A percentile compares a stretch with the other conserved stretches of the same genome.
Conservation (phyloP, 177 flowering plant genomes). For the Viscum album region DNA sequence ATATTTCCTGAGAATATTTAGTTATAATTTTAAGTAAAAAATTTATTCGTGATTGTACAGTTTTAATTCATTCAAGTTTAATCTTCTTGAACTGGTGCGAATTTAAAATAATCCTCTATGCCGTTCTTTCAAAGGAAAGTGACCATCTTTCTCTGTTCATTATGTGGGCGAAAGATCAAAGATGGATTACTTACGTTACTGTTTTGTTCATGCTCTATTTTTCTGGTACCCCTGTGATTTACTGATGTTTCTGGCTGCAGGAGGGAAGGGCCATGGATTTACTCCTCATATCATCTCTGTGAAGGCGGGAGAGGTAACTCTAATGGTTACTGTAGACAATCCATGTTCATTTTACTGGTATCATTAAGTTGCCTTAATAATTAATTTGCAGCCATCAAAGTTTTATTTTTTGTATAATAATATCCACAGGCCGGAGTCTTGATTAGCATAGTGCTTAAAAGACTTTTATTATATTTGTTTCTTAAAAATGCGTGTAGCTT, state of each 20-base stretch:
- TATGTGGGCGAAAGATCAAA: too few species aligned
- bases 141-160: too few species aligned
- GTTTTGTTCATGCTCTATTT: not conserved
- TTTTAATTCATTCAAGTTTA: too few species aligned
- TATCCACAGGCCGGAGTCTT: not conserved
- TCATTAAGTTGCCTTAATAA: not conserved
- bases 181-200: too few species aligned
- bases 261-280: constrained; percentile 54
- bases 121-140: too few species aligned
- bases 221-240: not conserved
- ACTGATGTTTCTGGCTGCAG: constrained; percentile 23
- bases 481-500: not conserved
- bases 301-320: constrained; percentile 71
- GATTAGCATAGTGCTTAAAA: too few species aligned
- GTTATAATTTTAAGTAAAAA: too few species aligned
- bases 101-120: too few species aligned
- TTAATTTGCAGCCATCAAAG: not conserved
- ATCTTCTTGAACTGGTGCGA: not conserved
- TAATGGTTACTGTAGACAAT: not conserved
- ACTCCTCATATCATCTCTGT: constrained; percentile 79
- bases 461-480: too few species aligned
- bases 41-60: too few species aligned
- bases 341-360: too few species aligned
- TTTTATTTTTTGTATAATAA: not conserved
- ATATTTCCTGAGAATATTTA: too few species aligned